Evolutionary conservation across 2,329 filamentous ascomycete species (phyloP).

Genomic region (Ceratocystis cacaofunesta): DNA sequence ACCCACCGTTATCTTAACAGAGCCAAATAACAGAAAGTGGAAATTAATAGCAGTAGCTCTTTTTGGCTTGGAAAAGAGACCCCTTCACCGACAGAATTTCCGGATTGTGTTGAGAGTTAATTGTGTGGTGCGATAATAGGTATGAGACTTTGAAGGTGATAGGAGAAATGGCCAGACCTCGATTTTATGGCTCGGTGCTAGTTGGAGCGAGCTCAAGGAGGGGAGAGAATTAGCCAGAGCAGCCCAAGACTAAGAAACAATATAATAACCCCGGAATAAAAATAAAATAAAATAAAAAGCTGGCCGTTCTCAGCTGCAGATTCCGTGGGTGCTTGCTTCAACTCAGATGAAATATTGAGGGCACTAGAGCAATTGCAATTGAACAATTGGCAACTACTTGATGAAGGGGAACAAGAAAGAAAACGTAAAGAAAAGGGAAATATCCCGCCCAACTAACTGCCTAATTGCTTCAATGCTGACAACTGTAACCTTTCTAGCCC

Average conservation of each 20-base stretch:
- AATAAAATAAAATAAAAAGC: background rate
- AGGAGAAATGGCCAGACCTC: constrained; percentile 1
- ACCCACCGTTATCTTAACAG: background rate
- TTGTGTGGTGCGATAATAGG: background rate
- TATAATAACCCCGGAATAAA: background rate
- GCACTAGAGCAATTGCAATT: background rate
- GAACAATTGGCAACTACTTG: background rate
- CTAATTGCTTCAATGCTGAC: background rate
- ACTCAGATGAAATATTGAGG: background rate
- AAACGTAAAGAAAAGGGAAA: background rate
- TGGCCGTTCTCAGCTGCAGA: background rate
- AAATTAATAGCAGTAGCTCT: background rate
- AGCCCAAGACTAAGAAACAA: background rate
- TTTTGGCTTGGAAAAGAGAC: background rate
- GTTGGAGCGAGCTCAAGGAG: background rate
- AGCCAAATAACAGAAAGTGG: too few relatives aligned
- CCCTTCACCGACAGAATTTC: background rate
- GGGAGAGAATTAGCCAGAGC: background rate
- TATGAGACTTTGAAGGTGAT: background rate
- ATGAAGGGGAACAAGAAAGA: background rate
- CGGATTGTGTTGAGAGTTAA: background rate
- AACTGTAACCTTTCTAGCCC: background rate
- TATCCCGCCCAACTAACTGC: background rate
- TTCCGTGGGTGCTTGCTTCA: background rate
- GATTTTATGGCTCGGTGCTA: background rate